Evolutionary conservation across 345 rosid species (phyloP).

Genomic region (Abelmoschus esculentus): DNA sequence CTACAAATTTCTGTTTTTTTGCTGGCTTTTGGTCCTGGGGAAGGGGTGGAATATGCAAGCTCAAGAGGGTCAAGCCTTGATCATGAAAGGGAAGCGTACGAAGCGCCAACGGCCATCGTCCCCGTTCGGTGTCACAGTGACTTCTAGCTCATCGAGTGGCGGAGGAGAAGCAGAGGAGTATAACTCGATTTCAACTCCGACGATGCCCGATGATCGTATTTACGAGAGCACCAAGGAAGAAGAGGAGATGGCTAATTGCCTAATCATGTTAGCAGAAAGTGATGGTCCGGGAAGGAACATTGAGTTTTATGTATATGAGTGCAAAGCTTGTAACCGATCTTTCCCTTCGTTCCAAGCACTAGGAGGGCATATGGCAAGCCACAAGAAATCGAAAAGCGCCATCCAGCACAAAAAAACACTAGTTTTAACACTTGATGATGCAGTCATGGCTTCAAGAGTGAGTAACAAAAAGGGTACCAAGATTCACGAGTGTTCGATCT

Average conservation of each 20-base stretch:
- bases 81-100: conserved; percentile 69
- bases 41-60: conserved; percentile 22
- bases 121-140: conserved; percentile 19
- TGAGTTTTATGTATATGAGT: conserved; percentile 64
- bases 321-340: conserved; percentile 78
- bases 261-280: conserved; percentile 76
- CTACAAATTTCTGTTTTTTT: conserved; percentile 1
- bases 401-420: conserved; percentile 24
- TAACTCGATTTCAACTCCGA: conserved; percentile 35
- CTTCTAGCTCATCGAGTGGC: conserved; percentile 47
- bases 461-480: conserved; percentile 22
- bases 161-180: conserved; percentile 29
- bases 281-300: conserved; percentile 15
- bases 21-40: neutral
- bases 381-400: conserved; percentile 54
- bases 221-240: conserved; percentile 60
- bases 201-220: conserved; percentile 25
- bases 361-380: conserved; percentile 96
- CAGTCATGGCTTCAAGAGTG: conserved; percentile 16
- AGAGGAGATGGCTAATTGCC: conserved; percentile 86
- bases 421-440: conserved; percentile 9
- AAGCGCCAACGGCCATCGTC: conserved; percentile 66
- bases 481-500: conserved; percentile 89
- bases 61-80: conserved; percentile 27
- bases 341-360: conserved; percentile 94